Evolutionary conservation across 495 filamentous ascomycete genomes (phyloP).

Genomic region (Cercophora samala): DNA sequence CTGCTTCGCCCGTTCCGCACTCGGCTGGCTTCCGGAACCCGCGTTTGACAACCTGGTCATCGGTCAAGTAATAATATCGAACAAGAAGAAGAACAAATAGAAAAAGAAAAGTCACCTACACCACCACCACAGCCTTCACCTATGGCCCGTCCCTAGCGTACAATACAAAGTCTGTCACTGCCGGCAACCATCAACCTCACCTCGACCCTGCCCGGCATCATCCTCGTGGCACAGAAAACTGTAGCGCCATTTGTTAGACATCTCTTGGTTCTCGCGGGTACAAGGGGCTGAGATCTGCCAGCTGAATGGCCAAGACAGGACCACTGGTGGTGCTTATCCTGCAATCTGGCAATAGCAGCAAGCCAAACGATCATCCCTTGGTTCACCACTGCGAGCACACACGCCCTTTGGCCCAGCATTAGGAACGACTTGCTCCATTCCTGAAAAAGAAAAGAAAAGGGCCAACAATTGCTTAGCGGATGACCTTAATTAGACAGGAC

Average conservation of each 20-base stretch:
- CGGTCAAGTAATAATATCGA: constrained; percentile 8
- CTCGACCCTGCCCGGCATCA: constrained; percentile 13
- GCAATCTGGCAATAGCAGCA: constrained; percentile 26
- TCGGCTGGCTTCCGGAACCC: constrained; percentile 19
- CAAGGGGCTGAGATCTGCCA: constrained; percentile 24
- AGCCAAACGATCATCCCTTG: constrained; percentile 15
- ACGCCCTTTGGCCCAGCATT: constrained; percentile 4
- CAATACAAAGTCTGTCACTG: constrained; percentile 20
- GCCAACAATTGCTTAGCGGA: constrained; percentile 17
- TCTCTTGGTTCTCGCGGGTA: constrained; percentile 12
- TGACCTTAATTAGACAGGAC: constrained; percentile 9
- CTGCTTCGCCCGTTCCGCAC: constrained; percentile 16
- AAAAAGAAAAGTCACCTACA: neutral
- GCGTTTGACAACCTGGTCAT: constrained; percentile 16
- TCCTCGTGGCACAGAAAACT: constrained; percentile 20
- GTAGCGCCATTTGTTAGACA: constrained; percentile 24
- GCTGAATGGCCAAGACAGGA: constrained; percentile 30
- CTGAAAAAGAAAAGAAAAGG: neutral
- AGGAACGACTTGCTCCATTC: constrained; percentile 2
- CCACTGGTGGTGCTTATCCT: constrained; percentile 27
- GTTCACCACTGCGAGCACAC: constrained; percentile 6
- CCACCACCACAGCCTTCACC: constrained; percentile 11
- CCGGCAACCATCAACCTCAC: constrained; percentile 9
- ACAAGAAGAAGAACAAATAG: neutral
- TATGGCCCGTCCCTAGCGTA: constrained; percentile 26